Evolutionary conservation across 805 yeast genomes (phyloP).

Genomic region (Yarrowia sp.): DNA sequence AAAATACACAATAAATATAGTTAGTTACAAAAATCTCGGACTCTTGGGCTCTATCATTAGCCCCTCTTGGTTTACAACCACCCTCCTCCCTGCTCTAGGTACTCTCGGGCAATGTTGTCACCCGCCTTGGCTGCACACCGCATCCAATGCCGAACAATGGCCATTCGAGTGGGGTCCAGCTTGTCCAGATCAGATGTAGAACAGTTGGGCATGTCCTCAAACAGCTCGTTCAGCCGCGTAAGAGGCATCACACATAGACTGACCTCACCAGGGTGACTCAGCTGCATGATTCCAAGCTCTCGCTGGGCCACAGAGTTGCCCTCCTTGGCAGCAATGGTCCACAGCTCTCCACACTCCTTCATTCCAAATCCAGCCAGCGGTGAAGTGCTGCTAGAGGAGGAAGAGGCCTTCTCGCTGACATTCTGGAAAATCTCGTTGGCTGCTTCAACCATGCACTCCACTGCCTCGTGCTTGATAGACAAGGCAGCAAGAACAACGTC

Average conservation of each 20-base stretch:
- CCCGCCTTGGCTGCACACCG: constrained; percentile 44
- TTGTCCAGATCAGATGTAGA: constrained; percentile 44
- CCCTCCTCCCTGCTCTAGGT: constrained; percentile 42
- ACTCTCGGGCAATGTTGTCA: constrained; percentile 47
- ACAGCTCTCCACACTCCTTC: constrained; percentile 46
- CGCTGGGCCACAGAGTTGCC: constrained; percentile 46
- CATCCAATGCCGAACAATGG: constrained; percentile 48
- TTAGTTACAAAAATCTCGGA: constrained; percentile 13
- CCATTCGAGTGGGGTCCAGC: constrained; percentile 47
- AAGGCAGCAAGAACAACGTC: constrained; percentile 51
- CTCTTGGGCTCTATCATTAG: not conserved
- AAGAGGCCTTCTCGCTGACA: constrained; percentile 13
- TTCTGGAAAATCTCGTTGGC: constrained; percentile 46
- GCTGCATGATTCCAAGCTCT: constrained; percentile 46
- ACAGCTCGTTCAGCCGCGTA: constrained; percentile 43
- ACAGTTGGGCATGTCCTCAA: constrained; percentile 40
- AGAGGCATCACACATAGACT: constrained; percentile 45
- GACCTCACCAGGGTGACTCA: constrained; percentile 47
- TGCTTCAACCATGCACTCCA: constrained; percentile 42
- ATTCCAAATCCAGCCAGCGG: constrained; percentile 43
- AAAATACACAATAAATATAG: constrained; percentile 28
- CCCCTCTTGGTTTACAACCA: constrained; percentile 1
- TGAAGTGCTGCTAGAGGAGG: constrained; percentile 4
- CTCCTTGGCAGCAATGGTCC: constrained; percentile 47
- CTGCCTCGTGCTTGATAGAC: constrained; percentile 46